Evolutionary conservation across 2,329 filamentous ascomycete species (phyloP).

Genomic region (Trichoderma oligosporum): DNA sequence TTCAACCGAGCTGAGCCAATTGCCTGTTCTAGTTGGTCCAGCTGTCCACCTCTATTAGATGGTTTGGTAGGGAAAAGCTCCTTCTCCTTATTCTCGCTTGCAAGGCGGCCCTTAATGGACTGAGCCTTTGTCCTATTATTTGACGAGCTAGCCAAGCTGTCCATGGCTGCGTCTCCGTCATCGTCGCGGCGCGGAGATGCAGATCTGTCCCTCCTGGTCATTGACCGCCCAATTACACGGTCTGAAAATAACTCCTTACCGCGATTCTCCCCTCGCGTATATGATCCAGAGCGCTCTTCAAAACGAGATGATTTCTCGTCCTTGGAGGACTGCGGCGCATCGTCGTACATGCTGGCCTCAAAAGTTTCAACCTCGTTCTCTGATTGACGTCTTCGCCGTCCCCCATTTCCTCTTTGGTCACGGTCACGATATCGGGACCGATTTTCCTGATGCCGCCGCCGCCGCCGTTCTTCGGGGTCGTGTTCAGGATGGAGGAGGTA

Average conservation of each 20-base stretch:
- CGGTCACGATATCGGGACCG: constrained; percentile 60
- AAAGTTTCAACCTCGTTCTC: constrained; percentile 55
- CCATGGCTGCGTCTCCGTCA: constrained; percentile 41
- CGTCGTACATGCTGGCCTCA: constrained; percentile 79
- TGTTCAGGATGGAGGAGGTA: constrained; percentile 89
- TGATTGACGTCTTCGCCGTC: constrained; percentile 38
- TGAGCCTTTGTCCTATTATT: constrained; percentile 35
- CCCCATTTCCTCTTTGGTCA: constrained; percentile 29
- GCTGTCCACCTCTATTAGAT: constrained; percentile 28
- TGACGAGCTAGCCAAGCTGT: constrained; percentile 30
- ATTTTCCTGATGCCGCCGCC: constrained; percentile 53
- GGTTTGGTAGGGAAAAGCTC: constrained; percentile 40
- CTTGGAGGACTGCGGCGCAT: constrained; percentile 44
- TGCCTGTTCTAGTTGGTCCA: constrained; percentile 39
- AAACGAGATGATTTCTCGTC: constrained; percentile 27
- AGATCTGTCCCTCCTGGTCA: constrained; percentile 38
- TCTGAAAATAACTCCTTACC: constrained; percentile 63
- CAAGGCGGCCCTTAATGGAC: constrained; percentile 34
- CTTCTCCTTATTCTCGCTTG: constrained; percentile 31
- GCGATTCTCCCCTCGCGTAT: constrained; percentile 38
- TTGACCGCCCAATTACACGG: constrained; percentile 32
- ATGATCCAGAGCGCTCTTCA: constrained; percentile 30
- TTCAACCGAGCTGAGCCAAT: constrained; percentile 38
- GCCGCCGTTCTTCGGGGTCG: constrained; percentile 71
- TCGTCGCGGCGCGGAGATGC: constrained; percentile 47